A percentile compares a stretch with the other conserved stretches of the same genome.
Conservation (phyloP, 306 rosid genomes). For the Ormosia emarginata region DNA sequence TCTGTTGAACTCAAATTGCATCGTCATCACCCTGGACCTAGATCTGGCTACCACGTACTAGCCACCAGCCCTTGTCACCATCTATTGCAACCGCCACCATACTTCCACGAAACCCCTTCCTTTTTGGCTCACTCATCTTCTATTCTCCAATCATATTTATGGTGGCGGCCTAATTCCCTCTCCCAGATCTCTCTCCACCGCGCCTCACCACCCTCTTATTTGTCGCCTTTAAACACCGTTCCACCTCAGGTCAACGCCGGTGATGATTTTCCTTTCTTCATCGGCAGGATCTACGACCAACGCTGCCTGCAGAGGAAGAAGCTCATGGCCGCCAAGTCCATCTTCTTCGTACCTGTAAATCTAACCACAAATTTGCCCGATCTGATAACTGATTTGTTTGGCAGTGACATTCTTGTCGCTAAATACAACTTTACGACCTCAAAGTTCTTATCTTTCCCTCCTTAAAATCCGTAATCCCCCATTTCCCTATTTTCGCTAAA, state of each 20-base stretch:
- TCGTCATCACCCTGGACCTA: no score
- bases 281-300: constrained; percentile 47
- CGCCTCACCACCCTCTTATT: constrained; percentile 21
- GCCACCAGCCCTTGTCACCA: no score
- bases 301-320: constrained; percentile 72
- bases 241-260: constrained; percentile 14
- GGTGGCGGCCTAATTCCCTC: background rate
- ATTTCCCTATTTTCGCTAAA: no score
- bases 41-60: no score
- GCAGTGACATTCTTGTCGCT: constrained; percentile 49
- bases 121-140: no score
- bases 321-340: constrained; percentile 59
- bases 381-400: constrained; percentile 46
- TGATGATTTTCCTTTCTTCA: constrained; percentile 53
- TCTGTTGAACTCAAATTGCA: no score
- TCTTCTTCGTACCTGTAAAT: constrained; percentile 40
- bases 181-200: constrained; percentile 42
- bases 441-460: no score
- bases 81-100: no score
- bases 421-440: background rate
- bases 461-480: no score
- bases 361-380: constrained; percentile 46
- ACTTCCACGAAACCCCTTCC: no score
- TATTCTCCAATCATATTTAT: no score
- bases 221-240: constrained; percentile 1